Conservation (phyloP, 495 filamentous ascomycete species). For the Talaromyces nanjingensis region DNA sequence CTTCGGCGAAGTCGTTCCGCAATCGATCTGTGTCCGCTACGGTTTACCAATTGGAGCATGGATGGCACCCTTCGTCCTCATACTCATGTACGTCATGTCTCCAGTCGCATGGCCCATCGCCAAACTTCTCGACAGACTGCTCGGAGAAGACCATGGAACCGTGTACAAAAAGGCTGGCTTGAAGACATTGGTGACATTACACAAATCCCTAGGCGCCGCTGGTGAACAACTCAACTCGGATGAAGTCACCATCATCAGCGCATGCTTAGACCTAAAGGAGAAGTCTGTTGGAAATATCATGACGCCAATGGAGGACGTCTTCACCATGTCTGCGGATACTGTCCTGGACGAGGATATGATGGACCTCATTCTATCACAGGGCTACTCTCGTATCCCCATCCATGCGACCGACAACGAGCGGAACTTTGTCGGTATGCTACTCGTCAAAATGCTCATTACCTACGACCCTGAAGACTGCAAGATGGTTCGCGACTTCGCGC, state of each 20-base stretch:
- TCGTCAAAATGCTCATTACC: conserved; percentile 97
- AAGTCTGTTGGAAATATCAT: conserved; percentile 92
- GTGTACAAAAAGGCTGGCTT: conserved; percentile 94
- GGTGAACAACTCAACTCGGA: conserved; percentile 91
- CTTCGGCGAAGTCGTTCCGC: conserved; percentile 92
- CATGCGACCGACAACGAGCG: conserved; percentile 72
- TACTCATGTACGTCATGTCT: conserved; percentile 85
- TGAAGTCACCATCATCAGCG: conserved; percentile 97
- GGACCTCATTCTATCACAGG: conserved; percentile 83
- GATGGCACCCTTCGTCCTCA: conserved; percentile 82
- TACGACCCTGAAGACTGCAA: conserved; percentile 93
- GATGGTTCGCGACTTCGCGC: conserved; percentile 76
- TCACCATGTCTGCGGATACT: conserved; percentile 87
- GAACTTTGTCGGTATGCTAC: conserved; percentile 94
- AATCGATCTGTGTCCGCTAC: conserved; percentile 94
- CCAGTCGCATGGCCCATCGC: conserved; percentile 86
- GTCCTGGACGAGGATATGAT: conserved; percentile 87
- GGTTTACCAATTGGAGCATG: conserved; percentile 93
- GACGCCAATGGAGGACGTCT: conserved; percentile 97
- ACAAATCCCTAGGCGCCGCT: conserved; percentile 80
- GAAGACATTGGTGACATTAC: conserved; percentile 85
- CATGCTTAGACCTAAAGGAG: conserved; percentile 91
- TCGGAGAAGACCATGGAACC: conserved; percentile 89
- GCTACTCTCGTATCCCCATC: conserved; percentile 93
- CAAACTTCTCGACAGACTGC: conserved; percentile 78